Conservation (phyloP, 1,284 basidiomycete species). For the Erythrobasidium hasegawianum region DNA sequence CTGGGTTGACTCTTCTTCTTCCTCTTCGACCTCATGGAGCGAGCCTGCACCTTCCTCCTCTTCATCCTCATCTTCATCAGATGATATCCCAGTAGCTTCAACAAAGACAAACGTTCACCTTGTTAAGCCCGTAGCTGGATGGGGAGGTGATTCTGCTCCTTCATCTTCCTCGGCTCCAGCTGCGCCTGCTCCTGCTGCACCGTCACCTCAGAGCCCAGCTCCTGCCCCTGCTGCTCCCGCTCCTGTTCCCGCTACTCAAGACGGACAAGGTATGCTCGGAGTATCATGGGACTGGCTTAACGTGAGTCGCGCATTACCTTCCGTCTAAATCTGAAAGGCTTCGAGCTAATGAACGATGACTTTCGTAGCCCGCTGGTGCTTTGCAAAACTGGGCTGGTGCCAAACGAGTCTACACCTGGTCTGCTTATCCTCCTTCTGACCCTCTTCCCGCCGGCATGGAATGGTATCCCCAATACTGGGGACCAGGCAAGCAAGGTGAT, state of each 20-base stretch:
- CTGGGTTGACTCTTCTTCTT: not conserved
- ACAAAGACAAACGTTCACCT: not conserved
- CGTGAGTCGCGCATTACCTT: not conserved
- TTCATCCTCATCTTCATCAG: constrained; percentile 14
- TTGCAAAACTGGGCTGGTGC: constrained; percentile 20
- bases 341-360: too few relatives aligned
- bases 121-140: not conserved
- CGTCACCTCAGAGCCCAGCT: constrained; percentile 5
- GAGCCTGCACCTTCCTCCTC: not conserved
- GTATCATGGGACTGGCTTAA: constrained; percentile 33
- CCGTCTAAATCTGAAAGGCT: too few relatives aligned
- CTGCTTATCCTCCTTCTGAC: constrained; percentile 33
- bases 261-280: constrained; percentile 8
- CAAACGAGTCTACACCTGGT: constrained; percentile 27
- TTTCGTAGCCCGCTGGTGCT: not conserved
- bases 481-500: constrained; percentile 30
- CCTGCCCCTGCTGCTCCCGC: constrained; percentile 1
- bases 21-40: too few relatives aligned
- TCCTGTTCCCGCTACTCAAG: not conserved
- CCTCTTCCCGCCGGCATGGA: constrained; percentile 14
- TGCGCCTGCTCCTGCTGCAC: not conserved
- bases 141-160: constrained; percentile 3
- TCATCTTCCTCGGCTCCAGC: not conserved
- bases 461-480: constrained; percentile 34
- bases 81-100: not conserved